phyloP scores from a whole-genome alignment of 2,329 filamentous ascomycete genomes.

The Nemania sp. region DNA sequence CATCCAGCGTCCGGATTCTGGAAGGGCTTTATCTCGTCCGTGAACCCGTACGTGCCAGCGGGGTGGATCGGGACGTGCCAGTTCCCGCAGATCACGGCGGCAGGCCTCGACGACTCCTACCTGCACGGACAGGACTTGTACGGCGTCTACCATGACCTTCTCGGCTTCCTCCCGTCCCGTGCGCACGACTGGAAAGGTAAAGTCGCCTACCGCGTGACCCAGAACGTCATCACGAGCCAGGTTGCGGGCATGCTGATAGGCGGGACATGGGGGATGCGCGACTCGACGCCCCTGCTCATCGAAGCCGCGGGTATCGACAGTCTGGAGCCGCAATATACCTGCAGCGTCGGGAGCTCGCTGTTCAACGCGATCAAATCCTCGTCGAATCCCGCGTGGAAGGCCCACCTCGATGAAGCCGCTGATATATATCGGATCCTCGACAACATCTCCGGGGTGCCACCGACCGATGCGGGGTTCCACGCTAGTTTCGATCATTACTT shows the following conservation, averaged over 20 bases:
- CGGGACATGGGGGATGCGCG: conserved; percentile 71
- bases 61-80: conserved; percentile 81
- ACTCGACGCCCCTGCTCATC: conserved; percentile 60
- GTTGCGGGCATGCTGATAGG: conserved; percentile 80
- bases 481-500: conserved; percentile 83
- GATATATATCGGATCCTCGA: conserved; percentile 72
- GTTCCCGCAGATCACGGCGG: conserved; percentile 82
- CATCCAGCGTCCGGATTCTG: conserved; percentile 70
- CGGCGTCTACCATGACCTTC: conserved; percentile 77
- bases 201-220: conserved; percentile 78
- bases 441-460: conserved; percentile 72
- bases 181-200: conserved; percentile 55
- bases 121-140: conserved; percentile 82
- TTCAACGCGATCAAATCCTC: conserved; percentile 60
- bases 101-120: conserved; percentile 79
- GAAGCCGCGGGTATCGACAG: conserved; percentile 73
- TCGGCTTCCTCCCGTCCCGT: conserved; percentile 72
- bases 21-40: conserved; percentile 68
- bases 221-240: conserved; percentile 85
- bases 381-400: conserved; percentile 66
- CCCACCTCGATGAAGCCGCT: conserved; percentile 69
- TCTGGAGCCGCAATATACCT: conserved; percentile 79
- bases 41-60: conserved; percentile 74
- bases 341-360: conserved; percentile 61
- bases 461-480: conserved; percentile 72